Evolutionary conservation across 192 early-diverging fungal genomes (phyloP), one percentile per base, ranked within the genome.

Genomic region (Coemansia sp.): DNA sequence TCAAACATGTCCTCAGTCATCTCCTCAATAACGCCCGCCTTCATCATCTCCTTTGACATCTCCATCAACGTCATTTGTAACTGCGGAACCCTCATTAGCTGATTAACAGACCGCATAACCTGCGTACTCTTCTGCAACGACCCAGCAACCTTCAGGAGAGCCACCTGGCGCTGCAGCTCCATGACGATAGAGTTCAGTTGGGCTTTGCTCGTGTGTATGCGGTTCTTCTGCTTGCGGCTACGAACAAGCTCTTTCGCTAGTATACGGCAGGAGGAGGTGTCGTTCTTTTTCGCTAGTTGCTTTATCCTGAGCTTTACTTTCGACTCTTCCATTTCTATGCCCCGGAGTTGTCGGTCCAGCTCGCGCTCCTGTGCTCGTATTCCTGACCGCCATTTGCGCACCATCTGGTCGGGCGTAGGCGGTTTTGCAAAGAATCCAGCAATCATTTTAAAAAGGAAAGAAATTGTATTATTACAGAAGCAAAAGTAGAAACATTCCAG

Each of bases 1-100:
- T 96, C 96, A 70, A 99, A 87, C 61, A 92, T 89, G 74, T 97
- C 96, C 65, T 91, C 87, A 54, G 97, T 88, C 95, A 97, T 98
- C 78, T 99, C 97, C 75, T 94, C 91, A 63, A 99, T 96, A 67
- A 99, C 89, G 18, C 96, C 96, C 3, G 97, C 95, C 94, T 95
- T 97, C 83, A 93, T 96, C 97, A 99, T 97, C 79, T 99, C 97
- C 86, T 83, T 90, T 11, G 91, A 90, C 91, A 99, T 91, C 85
- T 98, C 94, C 74, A 92, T 91, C 90, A 99, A 93, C 15, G 89
- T 86, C 29, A 86, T 70, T 54, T 91, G 88, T 42, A 99, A 89
- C 82, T 95, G 90, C 33, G 95, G 96, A 43, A 99, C 75, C 69
- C 90, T 90, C 71, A 96, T 87, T 16, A 99, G 79, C 68, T 85